phyloP scores from a whole-genome alignment of 2,329 filamentous ascomycete species.

The Sclerotiophoma versabilis region DNA sequence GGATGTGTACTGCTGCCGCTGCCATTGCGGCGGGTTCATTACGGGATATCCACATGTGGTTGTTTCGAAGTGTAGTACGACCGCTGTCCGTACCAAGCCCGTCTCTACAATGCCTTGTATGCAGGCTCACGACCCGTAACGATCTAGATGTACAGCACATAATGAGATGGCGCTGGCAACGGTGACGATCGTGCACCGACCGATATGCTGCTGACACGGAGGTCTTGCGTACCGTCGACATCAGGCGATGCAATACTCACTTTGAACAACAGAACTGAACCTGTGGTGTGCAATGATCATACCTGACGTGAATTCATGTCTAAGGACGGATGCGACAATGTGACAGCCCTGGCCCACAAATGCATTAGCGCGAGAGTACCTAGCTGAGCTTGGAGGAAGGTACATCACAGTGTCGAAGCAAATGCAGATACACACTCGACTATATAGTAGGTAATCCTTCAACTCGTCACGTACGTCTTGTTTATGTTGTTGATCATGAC shows the following conservation, averaged over 20 bases:
- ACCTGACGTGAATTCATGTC: constrained; percentile 1
- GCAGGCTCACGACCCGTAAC: background rate
- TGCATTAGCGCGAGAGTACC: constrained; percentile 13
- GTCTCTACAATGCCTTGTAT: constrained; percentile 15
- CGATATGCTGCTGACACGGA: background rate
- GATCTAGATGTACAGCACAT: background rate
- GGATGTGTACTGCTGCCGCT: background rate
- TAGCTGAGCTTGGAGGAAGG: background rate
- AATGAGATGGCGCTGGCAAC: background rate
- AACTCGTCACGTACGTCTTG: too few relatives aligned
- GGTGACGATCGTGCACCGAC: background rate
- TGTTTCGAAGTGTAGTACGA: constrained; percentile 12
- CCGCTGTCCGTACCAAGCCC: constrained; percentile 8
- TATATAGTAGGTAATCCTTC: background rate
- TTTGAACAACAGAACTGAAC: background rate
- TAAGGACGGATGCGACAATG: background rate
- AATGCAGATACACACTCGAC: background rate
- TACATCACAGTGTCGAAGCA: constrained; percentile 3
- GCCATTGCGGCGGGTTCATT: constrained; percentile 6
- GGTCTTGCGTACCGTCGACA: background rate
- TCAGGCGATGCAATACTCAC: background rate
- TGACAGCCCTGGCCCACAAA: background rate
- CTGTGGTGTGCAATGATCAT: background rate
- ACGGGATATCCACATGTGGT: constrained; percentile 1
- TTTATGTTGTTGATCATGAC: background rate